These are phyloP conservation scores for Botrytis pseudocinerea DNA, from an alignment of 2,329 filamentous ascomycete species.

Conservation along the genomic window DNA sequence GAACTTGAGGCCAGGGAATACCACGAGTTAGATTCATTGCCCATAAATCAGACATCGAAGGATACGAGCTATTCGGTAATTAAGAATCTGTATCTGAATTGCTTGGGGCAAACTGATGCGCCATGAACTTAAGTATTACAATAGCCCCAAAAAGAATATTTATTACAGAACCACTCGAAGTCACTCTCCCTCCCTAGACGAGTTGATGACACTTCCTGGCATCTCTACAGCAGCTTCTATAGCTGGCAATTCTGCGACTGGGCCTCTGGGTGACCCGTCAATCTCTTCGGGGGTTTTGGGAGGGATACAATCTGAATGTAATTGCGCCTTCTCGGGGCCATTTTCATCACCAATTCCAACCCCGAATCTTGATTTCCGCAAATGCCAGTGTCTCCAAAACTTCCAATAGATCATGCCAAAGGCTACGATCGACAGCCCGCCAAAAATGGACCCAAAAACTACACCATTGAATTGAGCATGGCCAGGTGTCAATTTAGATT, in stretches of 20 bases:
- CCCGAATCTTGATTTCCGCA: background rate
- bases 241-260: conserved; percentile 7
- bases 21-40: background rate
- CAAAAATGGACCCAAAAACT: background rate
- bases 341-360: background rate
- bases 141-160: background rate
- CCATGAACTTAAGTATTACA: background rate
- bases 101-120: background rate
- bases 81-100: background rate
- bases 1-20: background rate
- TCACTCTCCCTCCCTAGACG: background rate
- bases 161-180: background rate
- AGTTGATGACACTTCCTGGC: background rate
- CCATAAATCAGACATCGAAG: background rate
- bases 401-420: background rate
- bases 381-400: background rate
- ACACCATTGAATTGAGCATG: background rate
- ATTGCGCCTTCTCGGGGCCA: background rate
- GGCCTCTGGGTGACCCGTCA: background rate
- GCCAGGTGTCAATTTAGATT: background rate
- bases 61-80: background rate
- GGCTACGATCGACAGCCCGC: background rate
- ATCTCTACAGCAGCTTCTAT: background rate
- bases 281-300: background rate
- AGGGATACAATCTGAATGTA: background rate